Evolutionary conservation across 177 flowering plant species (phyloP), one percentile per base, ranked within the genome.

Genomic region (Vitis hybrid): DNA sequence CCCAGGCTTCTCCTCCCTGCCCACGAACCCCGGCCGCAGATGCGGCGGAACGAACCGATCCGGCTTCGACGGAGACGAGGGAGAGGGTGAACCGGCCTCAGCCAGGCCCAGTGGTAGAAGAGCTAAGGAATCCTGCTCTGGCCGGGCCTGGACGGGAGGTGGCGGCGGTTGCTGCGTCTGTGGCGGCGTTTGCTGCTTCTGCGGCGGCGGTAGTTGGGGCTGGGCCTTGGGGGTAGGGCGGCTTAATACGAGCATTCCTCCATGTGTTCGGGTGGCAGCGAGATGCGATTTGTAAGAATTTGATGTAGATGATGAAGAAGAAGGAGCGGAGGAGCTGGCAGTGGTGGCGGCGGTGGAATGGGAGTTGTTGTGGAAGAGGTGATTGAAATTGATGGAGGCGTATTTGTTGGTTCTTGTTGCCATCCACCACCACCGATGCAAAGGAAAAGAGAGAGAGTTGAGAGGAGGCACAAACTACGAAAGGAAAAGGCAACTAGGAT

Each of bases 11-110:
- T 85, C 96, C 72, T 89, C 85, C 63, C 66, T 74, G 5, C 87
- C 86, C 10, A 63, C 88, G 59, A 84, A 91, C 15, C 92, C 97
- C 18, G 91, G 91, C 26, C 93, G 78, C 2, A 89, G 91, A 80
- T 91, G 96, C n/a, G 96, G 96, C 51, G 93, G 96, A 58, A 87
- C 88, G 51, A 91, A 91, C 32, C 75, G 71, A 11, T 77, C 78
- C 30, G 84, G 73, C 64, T 84, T 85, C 19, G 75, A 74, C 59
- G 82, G 63, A 21, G 78, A 52, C 4, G 79, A 12, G 15, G 73
- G 10, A 26, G 67, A 9, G 9, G 75, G 8, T 4, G 82, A 60
- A 52, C 72, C 78, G 1, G 77, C 3, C 4, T 83, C 82, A 5
- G 88, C 83, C 21, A 82, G 78, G 23, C 89, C 87, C 3, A 79